Conservation (phyloP, 768 basidiomycete genomes). For the Mrakia blollopis region DNA sequence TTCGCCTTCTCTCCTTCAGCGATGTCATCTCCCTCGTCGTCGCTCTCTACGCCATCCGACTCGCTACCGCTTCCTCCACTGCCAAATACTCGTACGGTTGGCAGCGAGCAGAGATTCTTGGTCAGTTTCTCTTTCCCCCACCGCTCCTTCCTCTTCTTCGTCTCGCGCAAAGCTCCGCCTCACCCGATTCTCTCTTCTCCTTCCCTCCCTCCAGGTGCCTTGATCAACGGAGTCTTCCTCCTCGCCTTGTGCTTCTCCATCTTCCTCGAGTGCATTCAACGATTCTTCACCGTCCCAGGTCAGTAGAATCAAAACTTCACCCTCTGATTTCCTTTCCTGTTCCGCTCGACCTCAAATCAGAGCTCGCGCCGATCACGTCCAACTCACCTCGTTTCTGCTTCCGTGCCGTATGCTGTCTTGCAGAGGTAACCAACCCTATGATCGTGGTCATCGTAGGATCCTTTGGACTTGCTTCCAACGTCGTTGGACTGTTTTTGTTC, state of each 20-base stretch:
- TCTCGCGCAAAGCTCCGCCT: background rate
- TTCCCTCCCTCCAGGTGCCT: conserved; percentile 51
- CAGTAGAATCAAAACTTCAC: conserved; percentile 31
- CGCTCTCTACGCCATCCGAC: conserved; percentile 87
- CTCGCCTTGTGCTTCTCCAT: conserved; percentile 96
- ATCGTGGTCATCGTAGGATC: conserved; percentile 86
- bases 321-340: background rate
- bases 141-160: background rate
- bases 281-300: conserved; percentile 84
- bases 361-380: background rate
- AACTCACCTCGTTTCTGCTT: background rate
- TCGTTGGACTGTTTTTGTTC: conserved; percentile 89
- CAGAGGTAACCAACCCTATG: conserved; percentile 83
- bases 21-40: conserved; percentile 94
- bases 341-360: background rate
- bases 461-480: conserved; percentile 81
- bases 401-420: background rate
- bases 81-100: conserved; percentile 92
- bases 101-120: conserved; percentile 95
- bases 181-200: background rate
- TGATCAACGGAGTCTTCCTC: conserved; percentile 94
- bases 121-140: background rate
- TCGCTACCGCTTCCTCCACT: conserved; percentile 45
- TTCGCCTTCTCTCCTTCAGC: conserved; percentile 49
- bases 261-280: conserved; percentile 79